Base-by-base conservation (phyloP, 2,329 filamentous ascomycete species). In the Westerdykella aurantiaca region DNA sequence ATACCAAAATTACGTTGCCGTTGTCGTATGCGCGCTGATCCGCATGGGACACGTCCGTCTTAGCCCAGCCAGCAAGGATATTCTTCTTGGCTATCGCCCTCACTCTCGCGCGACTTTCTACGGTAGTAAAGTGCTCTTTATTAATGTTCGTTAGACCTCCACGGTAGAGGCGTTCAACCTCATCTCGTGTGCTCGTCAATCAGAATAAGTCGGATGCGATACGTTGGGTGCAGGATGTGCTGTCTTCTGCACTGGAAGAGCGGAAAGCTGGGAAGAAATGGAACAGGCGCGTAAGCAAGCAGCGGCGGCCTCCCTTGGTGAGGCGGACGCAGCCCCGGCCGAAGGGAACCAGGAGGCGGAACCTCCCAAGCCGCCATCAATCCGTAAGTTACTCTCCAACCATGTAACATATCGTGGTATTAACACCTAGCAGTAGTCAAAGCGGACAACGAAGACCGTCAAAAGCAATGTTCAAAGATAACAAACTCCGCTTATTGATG, bases 391-490 rank as follows among this genome's bases (percentile, higher is more conserved):
- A 18, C 12, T 6, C 5, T 23, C 5, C 21, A 4, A 9, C 44
- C 23, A 33, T 44, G 55, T 29, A 53, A 57, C 17, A 50, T 59
- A 13, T 55, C n/a, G n/a, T n/a, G n/a, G 2, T 43, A 34, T 43
- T 61, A 53, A 57, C 25, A 37, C 17, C 1, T 4, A 9, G 7
- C 44, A 51, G 55, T 66, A 5, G 51, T 55, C 50, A 77, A 75
- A 40, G 76, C 85, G 0, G 81, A 85, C 45, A 81, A 78, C 34
- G 80, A 86, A 37, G 75, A 79, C 39, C 80, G 82, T 34, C 81
- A 82, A 77, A 76, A 17, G 85, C 88, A 18, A 82, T 95, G 69
- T 94, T 94, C 72, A 94, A 88, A 61, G 94, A 97, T 66, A 83
- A 86, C 9, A 84, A 91, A 57, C 76, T 97, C 2, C 85, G 90